Evolutionary conservation across 2,329 filamentous ascomycete genomes (phyloP), one percentile per base, ranked within the genome.

Genomic region (Alternaria conjuncta): DNA sequence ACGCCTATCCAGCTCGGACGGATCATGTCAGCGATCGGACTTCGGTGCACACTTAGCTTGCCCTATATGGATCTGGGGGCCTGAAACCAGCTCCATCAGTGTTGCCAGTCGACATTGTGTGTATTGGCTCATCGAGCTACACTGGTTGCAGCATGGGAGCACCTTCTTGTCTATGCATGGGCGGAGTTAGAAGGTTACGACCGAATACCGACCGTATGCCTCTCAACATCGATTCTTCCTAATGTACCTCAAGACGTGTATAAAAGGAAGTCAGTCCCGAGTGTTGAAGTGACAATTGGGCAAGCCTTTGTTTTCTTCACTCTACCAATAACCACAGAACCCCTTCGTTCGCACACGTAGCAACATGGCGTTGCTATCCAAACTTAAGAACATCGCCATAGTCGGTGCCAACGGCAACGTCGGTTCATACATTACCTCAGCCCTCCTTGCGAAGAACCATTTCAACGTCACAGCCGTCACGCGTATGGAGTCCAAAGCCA

Each of bases 391-490:
- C 30, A 70, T 82, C 41, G 80, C 80, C 21, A 74, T 83, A 46
- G 76, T 82, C 28, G 81, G 80, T 32, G 80, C 79, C 65, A 62
- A 71, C 11, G 69, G 69, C 64, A 67, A 54, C 3, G 30, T 65
- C 23, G 78, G 66, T n/a, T 70, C 70, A 3, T 66, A 74, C 47
- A 80, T 82, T 57, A 68, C 78, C 44, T 66, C 75, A 5, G 78
- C 78, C n/a, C 76, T 86, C 5, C 69, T 84, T 41, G 80, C 78
- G 25, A 83, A 83, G 57, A 82, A 82, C 49, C 84, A 86, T 71
- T 69, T 66, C 46, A 82, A 69, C 13, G 74, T 88, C 63, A 87
- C 85, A 1, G 84, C 84, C 63, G 74, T 88, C 44, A 83, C 82
- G 2, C 84, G 86, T 47, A 70, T 23, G 74, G 82, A 80, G 28